Conservation (phyloP, 441 rosid species). For the Populus trichocarpa region DNA sequence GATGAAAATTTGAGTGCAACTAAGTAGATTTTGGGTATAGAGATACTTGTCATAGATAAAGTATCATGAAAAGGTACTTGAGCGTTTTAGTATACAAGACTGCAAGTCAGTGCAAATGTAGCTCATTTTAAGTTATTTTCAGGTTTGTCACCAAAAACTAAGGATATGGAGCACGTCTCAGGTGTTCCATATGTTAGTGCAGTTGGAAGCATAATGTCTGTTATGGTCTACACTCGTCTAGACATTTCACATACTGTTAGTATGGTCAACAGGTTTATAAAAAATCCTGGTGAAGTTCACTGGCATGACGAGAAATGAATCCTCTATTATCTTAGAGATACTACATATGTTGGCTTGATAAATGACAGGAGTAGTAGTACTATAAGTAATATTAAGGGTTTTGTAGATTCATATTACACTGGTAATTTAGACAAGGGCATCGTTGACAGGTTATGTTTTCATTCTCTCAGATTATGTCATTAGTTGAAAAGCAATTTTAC, state of each 20-base stretch:
- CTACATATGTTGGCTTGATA: not conserved
- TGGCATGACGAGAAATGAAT: constrained; percentile 9
- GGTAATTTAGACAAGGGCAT: constrained; percentile 2
- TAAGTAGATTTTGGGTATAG: not conserved
- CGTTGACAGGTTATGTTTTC: not conserved
- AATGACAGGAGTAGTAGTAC: not conserved
- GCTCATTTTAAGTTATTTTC: no score
- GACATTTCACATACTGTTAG: not conserved
- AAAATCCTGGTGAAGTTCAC: not conserved
- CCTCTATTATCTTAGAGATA: not conserved
- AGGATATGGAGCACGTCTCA: not conserved
- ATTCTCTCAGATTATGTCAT: not conserved
- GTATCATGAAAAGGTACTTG: not conserved
- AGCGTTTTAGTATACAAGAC: not conserved
- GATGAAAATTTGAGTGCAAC: not conserved
- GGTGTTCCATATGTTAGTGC: not conserved
- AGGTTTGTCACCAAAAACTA: not conserved
- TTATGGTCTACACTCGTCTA: no score
- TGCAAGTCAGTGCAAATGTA: not conserved
- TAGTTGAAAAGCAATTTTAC: no score
- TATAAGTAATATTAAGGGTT: not conserved
- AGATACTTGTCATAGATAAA: not conserved
- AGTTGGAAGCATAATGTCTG: no score
- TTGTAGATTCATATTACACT: not conserved
- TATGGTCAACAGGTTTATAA: not conserved